These are phyloP conservation scores for Pythium sp. DNA, from an alignment of 352 stramenopile species.

Conservation along the genomic window DNA sequence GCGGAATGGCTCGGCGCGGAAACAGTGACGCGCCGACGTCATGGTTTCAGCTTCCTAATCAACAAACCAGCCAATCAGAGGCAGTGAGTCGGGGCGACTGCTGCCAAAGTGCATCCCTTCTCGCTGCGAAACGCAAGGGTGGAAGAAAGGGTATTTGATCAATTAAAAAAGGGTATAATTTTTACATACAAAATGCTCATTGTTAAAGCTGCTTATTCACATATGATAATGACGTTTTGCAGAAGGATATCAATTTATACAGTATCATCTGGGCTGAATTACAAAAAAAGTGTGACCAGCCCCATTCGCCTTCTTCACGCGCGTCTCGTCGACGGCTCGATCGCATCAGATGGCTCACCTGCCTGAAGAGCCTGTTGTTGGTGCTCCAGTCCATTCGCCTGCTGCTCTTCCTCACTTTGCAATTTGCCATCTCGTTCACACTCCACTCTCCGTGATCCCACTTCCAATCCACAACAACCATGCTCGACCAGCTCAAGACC, in stretches of 20 bases:
- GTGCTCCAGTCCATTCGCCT: too few species aligned
- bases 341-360: conserved; percentile 7
- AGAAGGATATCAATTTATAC: neutral
- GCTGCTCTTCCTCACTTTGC: conserved; percentile 27
- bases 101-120: conserved; percentile 18
- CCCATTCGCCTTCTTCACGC: neutral
- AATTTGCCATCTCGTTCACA: conserved; percentile 25
- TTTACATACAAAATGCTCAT: too few species aligned
- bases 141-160: neutral
- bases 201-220: too few species aligned
- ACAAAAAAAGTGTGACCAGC: conserved; percentile 1
- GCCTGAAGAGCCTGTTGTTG: neutral
- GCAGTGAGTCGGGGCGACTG: conserved; percentile 13
- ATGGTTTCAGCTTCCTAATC: conserved; percentile 16
- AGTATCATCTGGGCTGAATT: neutral
- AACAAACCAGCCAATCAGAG: conserved; percentile 30
- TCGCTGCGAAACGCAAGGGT: neutral
- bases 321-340: conserved; percentile 5
- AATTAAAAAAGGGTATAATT: neutral
- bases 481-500: conserved; percentile 79
- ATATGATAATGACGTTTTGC: too few species aligned
- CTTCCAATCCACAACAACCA: conserved; percentile 18
- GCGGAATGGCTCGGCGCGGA: neutral
- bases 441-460: neutral
- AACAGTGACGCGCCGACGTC: conserved; percentile 30